Conservation (phyloP, 1,284 basidiomycete genomes). For the Ustilago vetiveriae region DNA sequence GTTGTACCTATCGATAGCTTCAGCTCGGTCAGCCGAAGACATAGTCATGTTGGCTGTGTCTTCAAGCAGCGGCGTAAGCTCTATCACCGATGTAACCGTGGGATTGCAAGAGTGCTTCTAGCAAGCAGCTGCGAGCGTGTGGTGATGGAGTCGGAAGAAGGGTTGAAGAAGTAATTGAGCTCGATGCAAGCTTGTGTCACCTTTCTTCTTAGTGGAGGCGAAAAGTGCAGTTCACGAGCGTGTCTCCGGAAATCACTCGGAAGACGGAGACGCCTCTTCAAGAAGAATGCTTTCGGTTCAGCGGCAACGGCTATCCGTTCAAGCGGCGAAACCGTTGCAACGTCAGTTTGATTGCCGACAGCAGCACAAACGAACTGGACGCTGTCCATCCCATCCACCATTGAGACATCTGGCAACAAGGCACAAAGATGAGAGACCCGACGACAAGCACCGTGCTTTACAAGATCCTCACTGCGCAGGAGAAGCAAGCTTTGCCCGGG, state of each 20-base stretch:
- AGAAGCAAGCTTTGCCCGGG: constrained; percentile 37
- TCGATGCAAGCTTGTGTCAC: constrained; percentile 12
- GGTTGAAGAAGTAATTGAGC: background rate
- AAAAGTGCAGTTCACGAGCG: background rate
- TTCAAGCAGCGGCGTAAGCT: background rate
- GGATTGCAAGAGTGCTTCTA: no score
- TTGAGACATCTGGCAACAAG: no score
- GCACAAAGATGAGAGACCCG: constrained; percentile 39
- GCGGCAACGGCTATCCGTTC: no score
- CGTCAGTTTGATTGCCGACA: no score
- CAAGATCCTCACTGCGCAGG: constrained; percentile 59
- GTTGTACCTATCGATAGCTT: constrained; percentile 30
- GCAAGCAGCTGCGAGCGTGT: background rate
- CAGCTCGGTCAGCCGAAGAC: background rate
- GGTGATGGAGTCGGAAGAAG: constrained; percentile 1
- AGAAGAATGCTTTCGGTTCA: no score
- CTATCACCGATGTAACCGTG: no score
- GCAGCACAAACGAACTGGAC: no score
- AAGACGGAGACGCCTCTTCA: constrained; percentile 1
- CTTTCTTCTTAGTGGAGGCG: constrained; percentile 6
- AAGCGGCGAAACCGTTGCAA: no score
- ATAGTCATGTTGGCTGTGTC: constrained; percentile 9
- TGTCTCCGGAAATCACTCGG: background rate
- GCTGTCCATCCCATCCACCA: no score
- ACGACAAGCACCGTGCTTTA: constrained; percentile 53